Conservation (phyloP, 2,329 filamentous ascomycete genomes). For the Hortaea werneckii region DNA sequence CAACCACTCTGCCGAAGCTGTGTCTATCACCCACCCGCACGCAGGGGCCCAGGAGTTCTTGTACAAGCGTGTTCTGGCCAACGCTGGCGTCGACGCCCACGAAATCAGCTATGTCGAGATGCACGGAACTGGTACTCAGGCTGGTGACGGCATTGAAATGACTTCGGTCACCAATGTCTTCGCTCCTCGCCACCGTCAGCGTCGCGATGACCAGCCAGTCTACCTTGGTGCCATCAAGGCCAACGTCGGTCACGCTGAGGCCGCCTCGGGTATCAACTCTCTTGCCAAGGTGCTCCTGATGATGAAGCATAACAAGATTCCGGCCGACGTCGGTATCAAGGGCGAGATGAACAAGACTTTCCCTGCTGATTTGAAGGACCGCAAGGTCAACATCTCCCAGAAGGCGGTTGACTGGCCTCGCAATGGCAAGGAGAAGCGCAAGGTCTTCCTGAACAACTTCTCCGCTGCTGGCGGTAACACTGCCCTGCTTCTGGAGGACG, state of each 20-base stretch:
- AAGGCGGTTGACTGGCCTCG: constrained; percentile 37
- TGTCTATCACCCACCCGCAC: constrained; percentile 77
- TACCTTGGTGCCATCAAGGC: constrained; percentile 47
- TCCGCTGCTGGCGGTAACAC: constrained; percentile 46
- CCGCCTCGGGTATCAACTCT: constrained; percentile 45
- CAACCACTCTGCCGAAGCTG: constrained; percentile 71
- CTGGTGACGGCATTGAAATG: constrained; percentile 76
- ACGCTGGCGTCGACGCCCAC: constrained; percentile 63
- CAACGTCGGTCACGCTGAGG: constrained; percentile 46
- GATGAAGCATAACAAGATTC: constrained; percentile 45
- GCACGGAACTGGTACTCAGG: constrained; percentile 82
- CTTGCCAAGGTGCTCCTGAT: constrained; percentile 45
- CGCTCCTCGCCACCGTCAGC: constrained; percentile 43
- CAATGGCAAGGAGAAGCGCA: constrained; percentile 39
- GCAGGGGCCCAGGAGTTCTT: constrained; percentile 63
- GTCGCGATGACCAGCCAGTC: constrained; percentile 39
- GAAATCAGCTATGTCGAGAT: constrained; percentile 80
- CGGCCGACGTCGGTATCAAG: constrained; percentile 47
- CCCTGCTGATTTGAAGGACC: constrained; percentile 42
- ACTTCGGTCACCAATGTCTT: constrained; percentile 59
- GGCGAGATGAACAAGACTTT: constrained; percentile 46
- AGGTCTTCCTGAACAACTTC: constrained; percentile 45
- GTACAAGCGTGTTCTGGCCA: constrained; percentile 59
- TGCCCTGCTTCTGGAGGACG: constrained; percentile 43
- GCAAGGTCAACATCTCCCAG: constrained; percentile 43